These are phyloP conservation scores for Hymenoscyphus fructigenus DNA, from an alignment of 2,329 filamentous ascomycete genomes.

Conservation along the genomic window DNA sequence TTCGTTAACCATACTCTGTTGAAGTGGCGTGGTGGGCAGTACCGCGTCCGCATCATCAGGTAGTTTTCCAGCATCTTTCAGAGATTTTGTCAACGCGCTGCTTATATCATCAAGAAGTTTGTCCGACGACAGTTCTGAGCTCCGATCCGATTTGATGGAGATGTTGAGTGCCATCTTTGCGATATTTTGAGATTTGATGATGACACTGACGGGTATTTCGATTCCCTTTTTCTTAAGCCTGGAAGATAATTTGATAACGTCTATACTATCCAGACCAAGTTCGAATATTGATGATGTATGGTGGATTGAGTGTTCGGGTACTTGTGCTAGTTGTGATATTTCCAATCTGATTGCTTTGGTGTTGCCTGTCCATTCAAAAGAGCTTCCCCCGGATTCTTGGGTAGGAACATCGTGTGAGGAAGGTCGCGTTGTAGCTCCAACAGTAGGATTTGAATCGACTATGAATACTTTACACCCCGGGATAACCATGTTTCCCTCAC, in stretches of 20 bases:
- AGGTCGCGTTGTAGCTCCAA: neutral
- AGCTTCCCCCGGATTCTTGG: neutral
- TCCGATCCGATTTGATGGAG: constrained; percentile 14
- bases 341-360: constrained; percentile 57
- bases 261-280: constrained; percentile 88
- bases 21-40: constrained; percentile 76
- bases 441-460: neutral
- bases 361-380: constrained; percentile 58
- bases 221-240: constrained; percentile 63
- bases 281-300: constrained; percentile 70
- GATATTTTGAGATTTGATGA: constrained; percentile 73
- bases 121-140: constrained; percentile 3
- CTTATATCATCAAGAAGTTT: constrained; percentile 32
- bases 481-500: constrained; percentile 12
- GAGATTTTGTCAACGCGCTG: constrained; percentile 40
- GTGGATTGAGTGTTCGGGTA: constrained; percentile 51
- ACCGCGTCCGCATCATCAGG: constrained; percentile 53
- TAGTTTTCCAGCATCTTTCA: constrained; percentile 38
- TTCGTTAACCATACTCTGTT: constrained; percentile 82
- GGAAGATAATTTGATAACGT: constrained; percentile 80
- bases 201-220: constrained; percentile 66
- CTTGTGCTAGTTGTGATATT: constrained; percentile 60
- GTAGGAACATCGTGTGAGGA: neutral
- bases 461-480: neutral
- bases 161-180: constrained; percentile 50